Evolutionary conservation across 2,329 filamentous ascomycete species (phyloP), one percentile per base, ranked within the genome.

Genomic region (Ophiostoma sp.): DNA sequence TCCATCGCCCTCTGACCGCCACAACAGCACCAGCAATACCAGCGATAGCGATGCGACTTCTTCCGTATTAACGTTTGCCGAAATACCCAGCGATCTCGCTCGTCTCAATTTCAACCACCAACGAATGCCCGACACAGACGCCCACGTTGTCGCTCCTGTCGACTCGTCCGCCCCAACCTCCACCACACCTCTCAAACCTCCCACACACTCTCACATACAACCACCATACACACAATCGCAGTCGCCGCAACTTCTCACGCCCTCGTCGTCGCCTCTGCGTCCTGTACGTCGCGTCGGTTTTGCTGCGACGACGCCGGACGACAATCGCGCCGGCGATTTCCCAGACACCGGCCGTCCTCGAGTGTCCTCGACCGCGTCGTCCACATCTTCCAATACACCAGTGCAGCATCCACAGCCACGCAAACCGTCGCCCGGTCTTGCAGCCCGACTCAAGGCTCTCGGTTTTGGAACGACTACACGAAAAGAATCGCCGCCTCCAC

Each of bases 401-500:
- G 33, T 39, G 45, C 42, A 69, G 9, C 75, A 74, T 75, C 79
- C 81, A 76, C 78, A 82, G 72, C 79, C 81, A 69, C 88, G 89
- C 78, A 90, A 89, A 79, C 87, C 89, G 1, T 90, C 89, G 12
- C 89, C 89, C 55, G 89, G 89, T 52, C 83, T 91, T 70, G 89
- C 89, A 77, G 89, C 89, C 74, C 88, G 89, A 79, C 85, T 91
- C 72, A 90, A 89, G 79, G 89, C 89, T 57, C 83, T 91, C 61
- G 89, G 89, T 52, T 90, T 91, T 75, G 88, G 87, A 73, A 81
- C 82, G 33, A 75, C 81, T 70, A 83, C 82, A 75, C 82, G 22
- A 5, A 76, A 83, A 74, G 77, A 82, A 75, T 79, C 82, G 61
- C 80, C 79, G 66, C 80, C 80, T 75, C 79, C 82, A 57, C 80